Evolutionary conservation across 139 green algal species (phyloP).

Genomic region (Chlamydomonas applanata): DNA sequence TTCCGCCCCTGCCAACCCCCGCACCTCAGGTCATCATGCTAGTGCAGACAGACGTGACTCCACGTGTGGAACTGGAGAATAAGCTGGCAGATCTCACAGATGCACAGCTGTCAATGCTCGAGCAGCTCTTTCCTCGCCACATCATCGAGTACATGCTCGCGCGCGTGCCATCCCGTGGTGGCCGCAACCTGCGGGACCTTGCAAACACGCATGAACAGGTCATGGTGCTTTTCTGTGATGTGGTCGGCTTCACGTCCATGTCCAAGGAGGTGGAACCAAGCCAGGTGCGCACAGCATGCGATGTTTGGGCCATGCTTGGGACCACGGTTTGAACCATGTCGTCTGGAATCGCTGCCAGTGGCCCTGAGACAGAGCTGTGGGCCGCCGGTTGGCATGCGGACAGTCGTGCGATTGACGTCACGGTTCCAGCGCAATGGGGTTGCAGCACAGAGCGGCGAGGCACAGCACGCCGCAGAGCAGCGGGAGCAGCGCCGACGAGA

Average conservation of each 20-base stretch:
- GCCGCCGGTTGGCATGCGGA: no score
- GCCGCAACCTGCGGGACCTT: conserved; percentile 35
- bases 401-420: no score
- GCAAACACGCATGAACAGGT: conserved; percentile 47
- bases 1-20: neutral
- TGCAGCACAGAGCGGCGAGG: no score
- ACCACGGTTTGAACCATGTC: no score
- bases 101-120: conserved; percentile 49
- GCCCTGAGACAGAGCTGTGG: no score
- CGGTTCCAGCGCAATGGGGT: no score
- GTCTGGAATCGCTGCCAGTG: no score
- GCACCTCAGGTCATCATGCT: conserved; percentile 45
- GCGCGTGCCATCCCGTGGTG: conserved; percentile 19
- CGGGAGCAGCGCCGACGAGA: no score
- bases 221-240: conserved; percentile 49
- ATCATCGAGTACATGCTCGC: conserved; percentile 58
- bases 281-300: no score
- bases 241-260: conserved; percentile 46
- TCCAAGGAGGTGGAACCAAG: conserved; percentile 42
- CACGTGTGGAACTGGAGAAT: conserved; percentile 51
- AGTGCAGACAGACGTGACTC: conserved; percentile 46
- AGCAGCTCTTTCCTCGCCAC: conserved; percentile 50
- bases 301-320: no score
- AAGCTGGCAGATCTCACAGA: conserved; percentile 48
- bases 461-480: no score